Evolutionary conservation across 1,139 yeast genomes (phyloP).

Genomic region (Lodderomyces metapsilosis): DNA sequence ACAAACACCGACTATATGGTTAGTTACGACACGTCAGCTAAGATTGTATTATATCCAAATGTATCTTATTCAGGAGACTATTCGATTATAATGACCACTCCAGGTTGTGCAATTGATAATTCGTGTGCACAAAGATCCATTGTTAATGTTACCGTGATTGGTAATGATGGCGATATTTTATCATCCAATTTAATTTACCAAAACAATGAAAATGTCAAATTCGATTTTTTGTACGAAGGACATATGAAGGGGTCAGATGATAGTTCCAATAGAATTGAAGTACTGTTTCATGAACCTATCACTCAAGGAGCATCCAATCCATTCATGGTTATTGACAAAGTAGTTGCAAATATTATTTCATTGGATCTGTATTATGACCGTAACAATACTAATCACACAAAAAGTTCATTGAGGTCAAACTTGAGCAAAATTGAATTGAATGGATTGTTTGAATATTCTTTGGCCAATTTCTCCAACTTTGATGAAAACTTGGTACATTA

Average conservation of each 20-base stretch:
- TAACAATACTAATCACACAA: slow-evolving; percentile 33
- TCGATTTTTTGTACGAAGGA: slow-evolving; percentile 76
- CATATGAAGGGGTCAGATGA: slow-evolving; percentile 51
- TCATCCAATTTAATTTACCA: slow-evolving; percentile 58
- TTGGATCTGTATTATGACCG: slow-evolving; percentile 42
- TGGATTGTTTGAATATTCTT: slow-evolving; percentile 81
- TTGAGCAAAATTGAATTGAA: slow-evolving; percentile 45
- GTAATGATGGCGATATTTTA: slow-evolving; percentile 44
- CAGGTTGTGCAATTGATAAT: slow-evolving; percentile 74
- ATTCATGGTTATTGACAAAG: slow-evolving; percentile 72
- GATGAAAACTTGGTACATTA: slow-evolving; percentile 28
- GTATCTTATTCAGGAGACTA: slow-evolving; percentile 75
- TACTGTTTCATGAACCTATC: slow-evolving; percentile 39
- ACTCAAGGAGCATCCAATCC: slow-evolving; percentile 23
- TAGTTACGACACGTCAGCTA: slow-evolving; percentile 32
- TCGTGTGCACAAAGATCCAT: slow-evolving; percentile 73
- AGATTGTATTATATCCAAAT: slow-evolving; percentile 66
- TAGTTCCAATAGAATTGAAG: slow-evolving; percentile 48
- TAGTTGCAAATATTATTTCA: slow-evolving; percentile 53
- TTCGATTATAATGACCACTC: slow-evolving; percentile 71
- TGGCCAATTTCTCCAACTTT: slow-evolving; percentile 61
- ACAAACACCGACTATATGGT: slow-evolving; percentile 30
- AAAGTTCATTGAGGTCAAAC: slow-evolving; percentile 17
- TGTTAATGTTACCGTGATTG: slow-evolving; percentile 70
- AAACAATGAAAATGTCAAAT: slow-evolving; percentile 75